These are phyloP conservation scores for Lactifluus subvellereus DNA, from an alignment of 768 basidiomycete species.

Conservation along the genomic window DNA sequence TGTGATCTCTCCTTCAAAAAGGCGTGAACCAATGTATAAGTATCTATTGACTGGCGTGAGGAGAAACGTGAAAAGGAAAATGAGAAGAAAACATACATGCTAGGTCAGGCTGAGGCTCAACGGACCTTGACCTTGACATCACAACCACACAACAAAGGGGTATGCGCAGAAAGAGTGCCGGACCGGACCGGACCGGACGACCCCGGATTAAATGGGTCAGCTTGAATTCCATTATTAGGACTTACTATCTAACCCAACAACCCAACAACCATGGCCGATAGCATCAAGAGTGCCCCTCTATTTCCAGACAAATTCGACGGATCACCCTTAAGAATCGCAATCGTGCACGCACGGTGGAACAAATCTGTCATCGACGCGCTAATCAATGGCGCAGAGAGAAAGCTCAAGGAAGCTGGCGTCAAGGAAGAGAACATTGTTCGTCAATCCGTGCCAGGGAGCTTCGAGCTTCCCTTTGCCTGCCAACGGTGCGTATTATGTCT, in stretches of 20 bases:
- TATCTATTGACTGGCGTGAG: constrained; percentile 38
- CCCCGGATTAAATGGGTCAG: neutral
- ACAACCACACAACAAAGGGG: neutral
- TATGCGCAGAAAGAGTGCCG: too few species aligned
- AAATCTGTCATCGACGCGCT: constrained; percentile 79
- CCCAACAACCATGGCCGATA: constrained; percentile 26
- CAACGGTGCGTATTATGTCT: constrained; percentile 53
- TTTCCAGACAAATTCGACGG: constrained; percentile 68
- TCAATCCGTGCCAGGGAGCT: constrained; percentile 91
- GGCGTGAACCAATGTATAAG: constrained; percentile 69
- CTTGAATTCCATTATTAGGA: too few species aligned
- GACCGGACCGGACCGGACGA: constrained; percentile 1
- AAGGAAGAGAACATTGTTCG: constrained; percentile 85
- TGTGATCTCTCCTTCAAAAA: constrained; percentile 66
- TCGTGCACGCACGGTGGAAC: constrained; percentile 98
- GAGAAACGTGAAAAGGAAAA: neutral
- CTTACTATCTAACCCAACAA: neutral
- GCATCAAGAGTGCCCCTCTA: constrained; percentile 74
- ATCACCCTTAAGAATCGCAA: constrained; percentile 74
- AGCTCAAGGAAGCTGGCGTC: constrained; percentile 81
- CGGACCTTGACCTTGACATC: neutral
- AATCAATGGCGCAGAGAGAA: constrained; percentile 68
- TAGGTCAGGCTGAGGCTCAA: neutral
- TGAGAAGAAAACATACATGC: constrained; percentile 1
- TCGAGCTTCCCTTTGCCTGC: constrained; percentile 83